A percentile compares a stretch with the other conserved stretches of the same genome.
Evolutionary conservation across 164 flowering plant species (phyloP).

Genomic region (Aristolochia contorta): DNA sequence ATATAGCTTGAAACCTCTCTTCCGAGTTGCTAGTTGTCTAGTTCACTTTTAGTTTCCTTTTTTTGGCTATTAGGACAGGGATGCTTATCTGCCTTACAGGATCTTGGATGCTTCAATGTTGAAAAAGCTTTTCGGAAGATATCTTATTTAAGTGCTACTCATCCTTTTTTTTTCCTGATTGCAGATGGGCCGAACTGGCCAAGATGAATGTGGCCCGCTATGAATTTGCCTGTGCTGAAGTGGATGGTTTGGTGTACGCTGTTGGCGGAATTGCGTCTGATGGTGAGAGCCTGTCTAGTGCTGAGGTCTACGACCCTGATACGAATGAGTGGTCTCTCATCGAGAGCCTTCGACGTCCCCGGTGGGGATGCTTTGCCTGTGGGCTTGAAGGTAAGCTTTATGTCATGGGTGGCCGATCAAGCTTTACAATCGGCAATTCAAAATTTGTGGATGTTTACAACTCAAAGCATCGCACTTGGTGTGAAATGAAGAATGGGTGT

Average conservation of each 20-base stretch:
- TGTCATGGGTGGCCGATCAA: conserved; percentile 93
- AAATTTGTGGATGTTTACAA: conserved; percentile 69
- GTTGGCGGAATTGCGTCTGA: conserved; percentile 81
- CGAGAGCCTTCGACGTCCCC: conserved; percentile 74
- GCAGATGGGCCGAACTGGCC: conserved; percentile 77
- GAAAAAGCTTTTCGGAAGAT: too few relatives aligned
- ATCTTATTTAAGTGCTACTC: neutral
- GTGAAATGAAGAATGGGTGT: conserved; percentile 84
- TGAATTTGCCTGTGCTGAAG: conserved; percentile 89
- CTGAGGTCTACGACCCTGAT: conserved; percentile 77
- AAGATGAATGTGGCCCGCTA: conserved; percentile 81
- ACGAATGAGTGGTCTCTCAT: conserved; percentile 59
- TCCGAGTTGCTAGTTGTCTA: too few relatives aligned
- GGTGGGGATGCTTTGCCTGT: conserved; percentile 87
- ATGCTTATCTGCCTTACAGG: too few relatives aligned
- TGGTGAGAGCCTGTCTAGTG: conserved; percentile 73
- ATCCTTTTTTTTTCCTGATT: conserved; percentile 5
- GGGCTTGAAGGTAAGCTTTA: conserved; percentile 78
- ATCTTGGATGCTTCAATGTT: too few relatives aligned
- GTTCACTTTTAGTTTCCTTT: too few relatives aligned
- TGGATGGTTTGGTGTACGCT: conserved; percentile 65
- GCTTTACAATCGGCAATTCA: conserved; percentile 86
- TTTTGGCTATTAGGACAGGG: too few relatives aligned
- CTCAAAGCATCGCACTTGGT: conserved; percentile 61
- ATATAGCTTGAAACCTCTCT: too few relatives aligned